phyloP scores from a whole-genome alignment of 2,329 filamentous ascomycete genomes.

The Trichoderma sp. region DNA sequence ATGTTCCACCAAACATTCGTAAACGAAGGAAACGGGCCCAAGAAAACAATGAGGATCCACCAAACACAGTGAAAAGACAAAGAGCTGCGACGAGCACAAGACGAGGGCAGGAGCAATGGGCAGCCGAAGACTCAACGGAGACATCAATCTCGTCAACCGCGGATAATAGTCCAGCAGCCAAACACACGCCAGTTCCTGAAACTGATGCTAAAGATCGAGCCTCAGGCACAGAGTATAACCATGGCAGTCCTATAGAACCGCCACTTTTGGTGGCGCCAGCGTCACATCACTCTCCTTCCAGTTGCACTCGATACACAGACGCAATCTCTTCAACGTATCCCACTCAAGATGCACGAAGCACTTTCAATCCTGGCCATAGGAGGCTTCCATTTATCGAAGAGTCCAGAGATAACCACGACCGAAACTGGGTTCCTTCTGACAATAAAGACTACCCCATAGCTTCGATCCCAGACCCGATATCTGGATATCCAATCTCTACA shows the following conservation, averaged over 20 bases:
- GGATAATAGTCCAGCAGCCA: neutral
- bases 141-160: neutral
- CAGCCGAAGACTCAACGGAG: neutral
- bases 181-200: neutral
- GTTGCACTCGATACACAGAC: neutral
- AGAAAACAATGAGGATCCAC: neutral
- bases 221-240: neutral
- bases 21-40: neutral
- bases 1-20: conserved; percentile 4
- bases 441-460: neutral
- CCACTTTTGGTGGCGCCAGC: neutral
- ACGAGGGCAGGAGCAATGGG: neutral
- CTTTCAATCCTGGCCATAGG: neutral
- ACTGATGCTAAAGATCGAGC: neutral
- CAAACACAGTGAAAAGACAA: neutral
- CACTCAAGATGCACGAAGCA: neutral
- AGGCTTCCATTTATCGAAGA: neutral
- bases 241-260: neutral
- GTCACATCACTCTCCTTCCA: neutral
- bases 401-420: neutral
- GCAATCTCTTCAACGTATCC: neutral
- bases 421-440: neutral
- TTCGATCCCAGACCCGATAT: neutral
- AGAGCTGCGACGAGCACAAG: neutral
- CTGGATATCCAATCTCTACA: neutral